Percentiles rank a stretch among this genome's conserved stretches.
Evolutionary conservation across 352 stramenopile species (phyloP).

Genomic region (Pseudoperonospora humuli): DNA sequence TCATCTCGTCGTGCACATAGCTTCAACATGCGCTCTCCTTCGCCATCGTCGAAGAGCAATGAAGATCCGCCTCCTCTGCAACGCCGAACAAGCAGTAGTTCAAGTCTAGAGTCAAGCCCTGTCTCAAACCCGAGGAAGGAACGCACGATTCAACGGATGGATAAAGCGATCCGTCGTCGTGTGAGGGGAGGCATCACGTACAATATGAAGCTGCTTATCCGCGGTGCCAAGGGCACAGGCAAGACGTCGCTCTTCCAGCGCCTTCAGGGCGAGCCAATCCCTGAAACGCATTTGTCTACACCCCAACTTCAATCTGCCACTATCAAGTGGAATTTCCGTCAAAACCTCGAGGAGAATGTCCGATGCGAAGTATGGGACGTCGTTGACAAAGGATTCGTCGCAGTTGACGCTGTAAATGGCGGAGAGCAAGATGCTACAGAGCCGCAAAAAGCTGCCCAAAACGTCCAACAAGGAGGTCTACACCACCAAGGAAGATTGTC

Average conservation of each 20-base stretch:
- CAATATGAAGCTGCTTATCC: slow-evolving; percentile 89
- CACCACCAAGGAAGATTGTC: slow-evolving; percentile 14
- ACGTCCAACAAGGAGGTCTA: slow-evolving; percentile 9
- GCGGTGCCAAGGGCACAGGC: slow-evolving; percentile 73
- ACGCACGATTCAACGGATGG: slow-evolving; percentile 72
- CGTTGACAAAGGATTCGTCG: slow-evolving; percentile 69
- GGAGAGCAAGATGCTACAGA: background rate
- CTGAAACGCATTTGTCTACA: slow-evolving; percentile 57
- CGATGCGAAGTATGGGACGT: slow-evolving; percentile 90
- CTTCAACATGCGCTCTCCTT: slow-evolving; percentile 28
- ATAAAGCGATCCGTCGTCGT: slow-evolving; percentile 69
- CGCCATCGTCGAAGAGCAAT: slow-evolving; percentile 2
- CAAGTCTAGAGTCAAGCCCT: slow-evolving; percentile 4
- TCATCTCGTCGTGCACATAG: slow-evolving; percentile 32
- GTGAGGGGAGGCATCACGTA: slow-evolving; percentile 81
- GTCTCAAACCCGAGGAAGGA: slow-evolving; percentile 36
- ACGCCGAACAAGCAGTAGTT: slow-evolving; percentile 15
- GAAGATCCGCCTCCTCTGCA: slow-evolving; percentile 1
- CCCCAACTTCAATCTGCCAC: slow-evolving; percentile 81
- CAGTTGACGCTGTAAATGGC: slow-evolving; percentile 3
- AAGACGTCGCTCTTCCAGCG: slow-evolving; percentile 87
- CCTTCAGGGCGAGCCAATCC: slow-evolving; percentile 73
- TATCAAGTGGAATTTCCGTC: slow-evolving; percentile 79
- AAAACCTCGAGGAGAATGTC: slow-evolving; percentile 67
- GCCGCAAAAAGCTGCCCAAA: background rate